Percentiles rank a stretch among this genome's conserved stretches.
Evolutionary conservation across 179 eudicot species (phyloP).

Genomic region (Heliamphora pulchella): DNA sequence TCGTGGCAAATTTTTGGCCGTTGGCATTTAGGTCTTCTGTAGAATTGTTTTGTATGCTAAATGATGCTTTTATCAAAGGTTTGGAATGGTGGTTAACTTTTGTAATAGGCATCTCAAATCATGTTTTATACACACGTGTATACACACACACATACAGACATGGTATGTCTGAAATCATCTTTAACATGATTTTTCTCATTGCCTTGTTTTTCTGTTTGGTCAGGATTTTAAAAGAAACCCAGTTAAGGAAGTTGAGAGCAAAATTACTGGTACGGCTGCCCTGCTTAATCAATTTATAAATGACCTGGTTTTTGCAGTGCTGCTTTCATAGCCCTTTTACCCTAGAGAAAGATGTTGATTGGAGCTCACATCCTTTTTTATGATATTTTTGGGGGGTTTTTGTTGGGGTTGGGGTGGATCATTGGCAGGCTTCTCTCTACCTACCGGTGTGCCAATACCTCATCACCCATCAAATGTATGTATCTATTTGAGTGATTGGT

Average conservation of each 20-base stretch:
- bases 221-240: constrained; percentile 26
- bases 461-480: constrained; percentile 32
- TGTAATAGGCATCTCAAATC: not conserved
- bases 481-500: constrained; percentile 5
- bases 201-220: constrained; percentile 4
- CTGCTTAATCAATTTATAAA: not conserved
- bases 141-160: not conserved
- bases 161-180: constrained; percentile 5
- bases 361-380: not conserved
- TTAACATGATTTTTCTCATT: constrained; percentile 7
- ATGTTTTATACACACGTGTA: not conserved
- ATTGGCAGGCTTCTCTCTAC: constrained; percentile 40
- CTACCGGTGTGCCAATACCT: constrained; percentile 25
- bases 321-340: constrained; percentile 8
- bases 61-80: not conserved
- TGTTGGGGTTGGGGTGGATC: not conserved
- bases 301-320: constrained; percentile 1
- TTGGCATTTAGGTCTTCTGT: not conserved
- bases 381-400: constrained; percentile 14
- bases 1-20: not conserved
- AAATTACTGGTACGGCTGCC: constrained; percentile 26
- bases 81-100: not conserved
- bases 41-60: not conserved
- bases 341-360: not conserved
- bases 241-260: constrained; percentile 24